Base-by-base conservation (phyloP, 2,329 filamentous ascomycete genomes). In the Clonostachys chloroleuca region DNA sequence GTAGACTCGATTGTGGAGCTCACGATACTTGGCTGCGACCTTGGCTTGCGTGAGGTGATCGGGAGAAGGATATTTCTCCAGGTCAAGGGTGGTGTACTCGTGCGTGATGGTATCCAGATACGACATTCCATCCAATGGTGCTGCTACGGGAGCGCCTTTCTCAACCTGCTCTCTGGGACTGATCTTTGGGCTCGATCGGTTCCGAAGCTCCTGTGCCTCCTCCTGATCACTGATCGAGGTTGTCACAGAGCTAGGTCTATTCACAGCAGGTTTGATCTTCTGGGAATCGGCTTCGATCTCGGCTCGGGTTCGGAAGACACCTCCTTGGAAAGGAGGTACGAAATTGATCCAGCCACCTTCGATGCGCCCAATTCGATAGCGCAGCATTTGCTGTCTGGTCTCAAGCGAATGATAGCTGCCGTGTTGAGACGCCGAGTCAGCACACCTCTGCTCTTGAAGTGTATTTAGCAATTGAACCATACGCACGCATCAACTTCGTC, bases 321-420 rank as follows among this genome's bases (percentile, higher is more conserved):
- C 92, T 48, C 91, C 92, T 66, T 97, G 92, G 45, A 97, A 92
- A 1, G 94, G 92, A 5, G 94, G 92, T 7, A 88, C 59, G 61
- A 96, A 95, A 65, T 96, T 96, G 51, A 73, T 72, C 94, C 94
- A 99, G 51, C 72, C 74, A 33, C 89, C 89, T 60, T 94, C 80
- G 49, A 95, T 81, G 52, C 77, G 80, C 41, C 94, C 94, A 58
- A 97, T 90, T 53, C 89, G 83, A 63, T 92, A 97, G 52, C 80
- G 81, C 50, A 34, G 34, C 50, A 51, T 49, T 30, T 30, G 24
- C 24, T 30, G 24, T 10, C 24, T 30, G 24, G 24, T 30, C 24
- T 30, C 24, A 30, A 30, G 24, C 24, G 24, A 30, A 30, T 30
- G 24, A 30, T 30, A 30, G 24, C 24, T 30, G 24, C 24, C 24